phyloP scores from a whole-genome alignment of 805 yeast species.

The Candida berthetii region DNA sequence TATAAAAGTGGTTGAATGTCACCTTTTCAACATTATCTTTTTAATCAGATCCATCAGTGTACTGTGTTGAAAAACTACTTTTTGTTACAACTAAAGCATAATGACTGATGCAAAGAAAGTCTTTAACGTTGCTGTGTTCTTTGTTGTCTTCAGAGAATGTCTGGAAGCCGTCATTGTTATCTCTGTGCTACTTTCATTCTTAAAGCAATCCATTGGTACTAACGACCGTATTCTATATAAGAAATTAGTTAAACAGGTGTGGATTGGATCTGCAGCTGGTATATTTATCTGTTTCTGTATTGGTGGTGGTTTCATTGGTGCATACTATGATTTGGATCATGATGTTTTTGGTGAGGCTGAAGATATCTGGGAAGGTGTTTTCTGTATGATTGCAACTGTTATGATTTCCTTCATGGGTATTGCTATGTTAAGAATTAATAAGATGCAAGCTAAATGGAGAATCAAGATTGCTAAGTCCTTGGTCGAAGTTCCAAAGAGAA shows the following conservation, averaged over 20 bases:
- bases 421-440: slow-evolving; percentile 92
- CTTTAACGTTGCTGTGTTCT: slow-evolving; percentile 57
- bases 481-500: slow-evolving; percentile 47
- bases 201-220: slow-evolving; percentile 75
- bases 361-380: slow-evolving; percentile 96
- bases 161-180: slow-evolving; percentile 89
- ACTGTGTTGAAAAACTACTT: too few species aligned
- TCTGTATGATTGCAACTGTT: slow-evolving; percentile 82
- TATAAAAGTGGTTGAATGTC: too few species aligned
- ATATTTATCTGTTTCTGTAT: slow-evolving; percentile 71
- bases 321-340: slow-evolving; percentile 71
- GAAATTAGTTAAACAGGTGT: slow-evolving; percentile 69
- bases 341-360: slow-evolving; percentile 87
- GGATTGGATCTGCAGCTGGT: slow-evolving; percentile 77
- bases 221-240: slow-evolving; percentile 50
- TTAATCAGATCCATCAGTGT: neutral
- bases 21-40: too few species aligned
- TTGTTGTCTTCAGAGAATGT: slow-evolving; percentile 89
- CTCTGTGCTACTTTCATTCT: slow-evolving; percentile 85
- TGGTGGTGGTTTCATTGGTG: slow-evolving; percentile 94
- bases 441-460: slow-evolving; percentile 97
- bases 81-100: too few species aligned
- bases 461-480: slow-evolving; percentile 85
- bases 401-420: slow-evolving; percentile 93
- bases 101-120: slow-evolving; percentile 24